Conservation (phyloP, 495 filamentous ascomycete genomes). For the Aspergillus campestris region DNA sequence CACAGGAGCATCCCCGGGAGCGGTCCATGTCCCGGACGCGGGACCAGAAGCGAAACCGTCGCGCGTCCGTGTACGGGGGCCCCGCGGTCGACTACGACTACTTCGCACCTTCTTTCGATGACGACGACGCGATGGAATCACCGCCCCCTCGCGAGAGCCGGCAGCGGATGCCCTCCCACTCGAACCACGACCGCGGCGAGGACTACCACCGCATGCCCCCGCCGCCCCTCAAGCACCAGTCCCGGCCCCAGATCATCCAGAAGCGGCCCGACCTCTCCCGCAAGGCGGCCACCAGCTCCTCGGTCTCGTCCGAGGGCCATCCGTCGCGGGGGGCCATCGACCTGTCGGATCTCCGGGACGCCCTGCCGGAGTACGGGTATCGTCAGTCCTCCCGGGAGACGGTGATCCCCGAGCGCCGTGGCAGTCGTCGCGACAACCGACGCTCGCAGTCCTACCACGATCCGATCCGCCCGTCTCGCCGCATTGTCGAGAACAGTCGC, state of each 20-base stretch:
- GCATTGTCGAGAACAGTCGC: conserved; percentile 27
- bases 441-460: conserved; percentile 29
- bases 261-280: conserved; percentile 23
- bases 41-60: conserved; percentile 23
- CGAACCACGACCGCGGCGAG: conserved; percentile 26
- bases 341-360: conserved; percentile 22
- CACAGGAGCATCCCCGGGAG: conserved; percentile 19
- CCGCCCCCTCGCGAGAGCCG: conserved; percentile 17
- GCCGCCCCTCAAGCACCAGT: conserved; percentile 25
- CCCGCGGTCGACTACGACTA: conserved; percentile 21
- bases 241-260: conserved; percentile 30
- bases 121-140: conserved; percentile 5
- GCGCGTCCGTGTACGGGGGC: conserved; percentile 26
- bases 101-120: neutral
- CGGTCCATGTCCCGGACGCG: conserved; percentile 27
- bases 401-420: conserved; percentile 26
- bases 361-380: conserved; percentile 23
- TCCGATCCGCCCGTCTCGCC: conserved; percentile 17
- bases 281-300: conserved; percentile 19
- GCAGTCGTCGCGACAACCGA: conserved; percentile 22
- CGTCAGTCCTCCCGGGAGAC: conserved; percentile 23
- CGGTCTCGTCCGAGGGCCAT: conserved; percentile 23
- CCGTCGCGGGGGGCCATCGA: conserved; percentile 24
- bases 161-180: conserved; percentile 15
- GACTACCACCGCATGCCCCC: conserved; percentile 40